A percentile compares a stretch with the other conserved stretches of the same genome.
Conservation (phyloP, 371 early-diverging fungal species). For the Saksenaea oblongispora region DNA sequence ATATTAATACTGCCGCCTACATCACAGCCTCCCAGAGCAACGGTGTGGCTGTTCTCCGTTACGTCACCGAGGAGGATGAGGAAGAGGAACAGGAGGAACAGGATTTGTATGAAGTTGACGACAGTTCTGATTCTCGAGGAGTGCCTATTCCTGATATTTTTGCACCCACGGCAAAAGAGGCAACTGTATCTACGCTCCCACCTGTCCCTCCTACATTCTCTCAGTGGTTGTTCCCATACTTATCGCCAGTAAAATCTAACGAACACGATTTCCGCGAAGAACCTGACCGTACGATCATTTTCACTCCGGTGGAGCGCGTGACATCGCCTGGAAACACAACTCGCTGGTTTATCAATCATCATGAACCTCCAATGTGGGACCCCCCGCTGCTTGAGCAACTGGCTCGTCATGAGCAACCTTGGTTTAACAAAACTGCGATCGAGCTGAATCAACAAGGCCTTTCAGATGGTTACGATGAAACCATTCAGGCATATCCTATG, state of each 20-base stretch:
- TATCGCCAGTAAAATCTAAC: not conserved
- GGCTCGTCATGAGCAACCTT: not conserved
- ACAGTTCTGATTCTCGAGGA: not conserved
- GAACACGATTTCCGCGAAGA: constrained; percentile 10
- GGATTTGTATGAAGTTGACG: not conserved
- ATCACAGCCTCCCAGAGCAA: constrained; percentile 2
- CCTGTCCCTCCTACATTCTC: constrained; percentile 7
- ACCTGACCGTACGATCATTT: constrained; percentile 18
- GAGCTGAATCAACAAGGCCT: constrained; percentile 6
- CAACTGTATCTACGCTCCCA: not conserved
- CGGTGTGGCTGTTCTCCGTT: constrained; percentile 21
- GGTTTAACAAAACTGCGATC: constrained; percentile 17
- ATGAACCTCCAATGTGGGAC: constrained; percentile 6
- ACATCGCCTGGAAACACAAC: constrained; percentile 9
- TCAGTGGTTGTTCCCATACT: constrained; percentile 17
- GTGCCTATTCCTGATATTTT: not conserved
- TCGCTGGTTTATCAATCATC: constrained; percentile 22
- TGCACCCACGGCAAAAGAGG: not conserved
- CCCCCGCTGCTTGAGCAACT: constrained; percentile 11
- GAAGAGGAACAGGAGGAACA: not conserved
- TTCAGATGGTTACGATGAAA: constrained; percentile 18
- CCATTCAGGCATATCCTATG: constrained; percentile 26
- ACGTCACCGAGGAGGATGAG: not conserved
- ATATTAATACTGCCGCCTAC: constrained; percentile 11
- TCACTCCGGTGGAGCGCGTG: constrained; percentile 8